Percentiles rank a stretch among this genome's conserved stretches.
phyloP scores from a whole-genome alignment of 169 alveolate species.

The Eimeria praecox region DNA sequence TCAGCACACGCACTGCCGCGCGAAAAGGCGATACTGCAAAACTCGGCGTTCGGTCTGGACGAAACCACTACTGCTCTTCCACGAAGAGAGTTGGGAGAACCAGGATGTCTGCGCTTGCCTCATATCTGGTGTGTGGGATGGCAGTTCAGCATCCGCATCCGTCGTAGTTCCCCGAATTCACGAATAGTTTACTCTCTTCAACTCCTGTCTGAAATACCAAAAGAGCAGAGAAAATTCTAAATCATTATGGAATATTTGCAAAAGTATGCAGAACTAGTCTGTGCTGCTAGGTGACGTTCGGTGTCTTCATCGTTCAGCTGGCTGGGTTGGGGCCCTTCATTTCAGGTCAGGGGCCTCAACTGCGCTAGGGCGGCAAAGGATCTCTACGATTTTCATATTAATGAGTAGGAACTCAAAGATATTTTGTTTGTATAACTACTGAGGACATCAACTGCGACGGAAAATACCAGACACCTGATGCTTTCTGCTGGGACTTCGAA shows the following conservation, averaged over 20 bases:
- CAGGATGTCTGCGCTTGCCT: neutral
- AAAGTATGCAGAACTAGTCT: neutral
- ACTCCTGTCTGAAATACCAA: neutral
- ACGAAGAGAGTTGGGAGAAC: too few species aligned
- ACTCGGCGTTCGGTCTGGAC: neutral
- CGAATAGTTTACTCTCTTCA: neutral
- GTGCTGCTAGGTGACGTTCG: neutral
- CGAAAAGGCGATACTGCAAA: neutral
- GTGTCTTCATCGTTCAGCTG: neutral
- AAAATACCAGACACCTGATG: neutral
- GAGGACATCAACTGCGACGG: neutral
- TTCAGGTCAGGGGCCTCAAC: conserved; percentile 5
- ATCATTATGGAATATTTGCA: neutral
- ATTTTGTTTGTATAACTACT: neutral
- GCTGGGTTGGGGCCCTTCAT: conserved; percentile 24
- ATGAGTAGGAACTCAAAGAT: neutral
- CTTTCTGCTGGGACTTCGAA: neutral
- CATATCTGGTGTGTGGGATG: neutral
- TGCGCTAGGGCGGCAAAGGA: neutral
- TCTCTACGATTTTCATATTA: neutral
- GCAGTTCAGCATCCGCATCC: conserved; percentile 1
- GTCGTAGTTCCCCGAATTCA: neutral
- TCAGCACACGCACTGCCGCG: neutral
- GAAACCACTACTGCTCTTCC: neutral
- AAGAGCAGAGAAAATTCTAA: neutral